A percentile compares a stretch with the other conserved stretches of the same genome.
These are phyloP conservation scores for Candida gigantensis DNA, from an alignment of 1,139 yeast genomes.

Conservation along the genomic window DNA sequence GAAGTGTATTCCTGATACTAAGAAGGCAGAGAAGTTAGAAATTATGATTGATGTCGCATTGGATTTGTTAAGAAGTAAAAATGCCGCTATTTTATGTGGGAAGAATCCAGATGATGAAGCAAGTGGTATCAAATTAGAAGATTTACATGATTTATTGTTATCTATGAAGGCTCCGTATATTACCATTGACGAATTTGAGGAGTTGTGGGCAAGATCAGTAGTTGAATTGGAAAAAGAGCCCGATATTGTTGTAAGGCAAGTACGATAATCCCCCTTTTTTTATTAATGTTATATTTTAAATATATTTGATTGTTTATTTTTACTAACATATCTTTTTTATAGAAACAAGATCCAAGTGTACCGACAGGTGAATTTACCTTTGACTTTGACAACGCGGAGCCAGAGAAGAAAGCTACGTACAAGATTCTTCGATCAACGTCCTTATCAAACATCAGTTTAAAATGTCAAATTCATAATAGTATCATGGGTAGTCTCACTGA, in stretches of 20 bases:
- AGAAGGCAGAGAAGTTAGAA: constrained; percentile 66
- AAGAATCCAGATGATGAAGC: constrained; percentile 44
- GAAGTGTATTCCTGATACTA: constrained; percentile 75
- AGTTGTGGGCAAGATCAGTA: constrained; percentile 72
- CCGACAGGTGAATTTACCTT: constrained; percentile 23
- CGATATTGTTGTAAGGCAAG: constrained; percentile 79
- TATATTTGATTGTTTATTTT: neutral
- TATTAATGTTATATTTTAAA: neutral
- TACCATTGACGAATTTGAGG: constrained; percentile 74
- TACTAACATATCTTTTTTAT: constrained; percentile 23
- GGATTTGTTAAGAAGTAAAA: constrained; percentile 64
- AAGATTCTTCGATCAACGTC: constrained; percentile 73
- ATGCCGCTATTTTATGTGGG: constrained; percentile 73
- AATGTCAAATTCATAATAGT: constrained; percentile 60
- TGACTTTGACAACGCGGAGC: constrained; percentile 34
- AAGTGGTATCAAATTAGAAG: constrained; percentile 55
- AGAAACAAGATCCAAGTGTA: constrained; percentile 34
- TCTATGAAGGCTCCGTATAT: constrained; percentile 61
- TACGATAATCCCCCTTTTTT: constrained; percentile 23
- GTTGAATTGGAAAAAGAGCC: constrained; percentile 68
- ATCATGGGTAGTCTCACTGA: constrained; percentile 49
- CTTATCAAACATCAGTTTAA: constrained; percentile 61
- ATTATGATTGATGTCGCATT: constrained; percentile 69
- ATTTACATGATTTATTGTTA: constrained; percentile 59
- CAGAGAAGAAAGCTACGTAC: constrained; percentile 34